phyloP scores from a whole-genome alignment of 495 filamentous ascomycete genomes.

The Baudoinia panamericana region DNA sequence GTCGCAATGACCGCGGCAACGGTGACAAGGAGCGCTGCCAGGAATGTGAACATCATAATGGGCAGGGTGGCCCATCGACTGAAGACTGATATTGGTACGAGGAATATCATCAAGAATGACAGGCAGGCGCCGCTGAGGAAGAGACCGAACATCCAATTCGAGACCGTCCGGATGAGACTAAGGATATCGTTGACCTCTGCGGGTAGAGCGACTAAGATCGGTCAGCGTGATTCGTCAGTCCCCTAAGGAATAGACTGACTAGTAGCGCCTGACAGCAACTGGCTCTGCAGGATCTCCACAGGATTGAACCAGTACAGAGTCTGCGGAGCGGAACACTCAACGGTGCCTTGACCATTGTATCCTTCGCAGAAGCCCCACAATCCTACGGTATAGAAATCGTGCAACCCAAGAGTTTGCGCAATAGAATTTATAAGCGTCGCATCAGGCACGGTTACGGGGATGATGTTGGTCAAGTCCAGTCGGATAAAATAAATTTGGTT shows the following conservation, averaged over 20 bases:
- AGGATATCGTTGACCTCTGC: constrained; percentile 57
- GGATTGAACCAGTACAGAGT: constrained; percentile 83
- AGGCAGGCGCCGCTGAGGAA: constrained; percentile 60
- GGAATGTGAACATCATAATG: constrained; percentile 46
- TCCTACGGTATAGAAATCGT: constrained; percentile 90
- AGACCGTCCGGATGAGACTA: constrained; percentile 60
- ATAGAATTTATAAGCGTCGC: constrained; percentile 71
- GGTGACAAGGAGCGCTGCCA: constrained; percentile 50
- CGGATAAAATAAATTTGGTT: constrained; percentile 66
- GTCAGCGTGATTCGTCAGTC: background rate
- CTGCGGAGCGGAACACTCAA: constrained; percentile 53
- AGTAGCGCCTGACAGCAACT: constrained; percentile 69
- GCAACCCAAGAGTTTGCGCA: constrained; percentile 73
- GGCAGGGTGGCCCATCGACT: constrained; percentile 42
- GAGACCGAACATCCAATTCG: constrained; percentile 80
- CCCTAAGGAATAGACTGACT: too few relatives aligned
- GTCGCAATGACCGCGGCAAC: constrained; percentile 63
- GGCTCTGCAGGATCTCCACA: constrained; percentile 58
- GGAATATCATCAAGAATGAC: constrained; percentile 53
- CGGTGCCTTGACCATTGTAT: constrained; percentile 58
- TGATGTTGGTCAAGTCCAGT: constrained; percentile 70
- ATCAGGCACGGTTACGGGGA: constrained; percentile 62
- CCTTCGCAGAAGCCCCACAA: constrained; percentile 87
- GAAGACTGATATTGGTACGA: constrained; percentile 43
- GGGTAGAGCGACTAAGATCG: constrained; percentile 62